Base-by-base conservation (phyloP, 371 early-diverging fungal genomes). In the Capillidium rhysosporum region DNA sequence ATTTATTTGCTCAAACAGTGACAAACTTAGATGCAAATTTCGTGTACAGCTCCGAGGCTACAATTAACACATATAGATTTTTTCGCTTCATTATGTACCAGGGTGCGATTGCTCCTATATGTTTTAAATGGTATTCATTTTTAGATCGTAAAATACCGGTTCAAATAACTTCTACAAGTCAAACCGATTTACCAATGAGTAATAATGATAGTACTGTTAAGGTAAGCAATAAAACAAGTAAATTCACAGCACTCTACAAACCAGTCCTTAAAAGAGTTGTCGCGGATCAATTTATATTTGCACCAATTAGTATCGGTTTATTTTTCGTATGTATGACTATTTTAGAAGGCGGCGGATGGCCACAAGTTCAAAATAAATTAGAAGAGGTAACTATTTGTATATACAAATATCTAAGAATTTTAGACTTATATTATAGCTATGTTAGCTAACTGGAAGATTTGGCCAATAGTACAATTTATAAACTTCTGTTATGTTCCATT, bases 401-500 rank as follows among this genome's bases (percentile, higher is more conserved):
- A 49, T 56, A 45, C 18, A 18, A 49, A 38, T 28, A 0, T 9
- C 8, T 18, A 46, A 16, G 30, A 24, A 23, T 3, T 52, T 23
- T 52, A 69, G 56, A 70, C 73, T 12, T 84, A 72, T 58, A 9
- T 64, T 40, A 67, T 77, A 0, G 80, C 86, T 0, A 58, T 88
- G 49, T 67, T 65, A n/a, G 76, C 82, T n/a, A 84, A 84, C 49
- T 88, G 84, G 53, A 71, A 71, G 16, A 65, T 87, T 0, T 88
- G 89, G 89, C 87, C 88, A 10, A 57, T 71, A 3, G 85, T 83
- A 5, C 89, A 87, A 61, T 61, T 72, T 5, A 63, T 88, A 21
- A 87, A 86, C 61, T 86, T 88, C 61, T 73, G 77, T 51, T 71
- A 78, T 52, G 72, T 86, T 62, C 89, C 89, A 0, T 56, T 82